Evolutionary conservation across 306 rosid genomes (phyloP).

Genomic region (Leucaena leucocephala): DNA sequence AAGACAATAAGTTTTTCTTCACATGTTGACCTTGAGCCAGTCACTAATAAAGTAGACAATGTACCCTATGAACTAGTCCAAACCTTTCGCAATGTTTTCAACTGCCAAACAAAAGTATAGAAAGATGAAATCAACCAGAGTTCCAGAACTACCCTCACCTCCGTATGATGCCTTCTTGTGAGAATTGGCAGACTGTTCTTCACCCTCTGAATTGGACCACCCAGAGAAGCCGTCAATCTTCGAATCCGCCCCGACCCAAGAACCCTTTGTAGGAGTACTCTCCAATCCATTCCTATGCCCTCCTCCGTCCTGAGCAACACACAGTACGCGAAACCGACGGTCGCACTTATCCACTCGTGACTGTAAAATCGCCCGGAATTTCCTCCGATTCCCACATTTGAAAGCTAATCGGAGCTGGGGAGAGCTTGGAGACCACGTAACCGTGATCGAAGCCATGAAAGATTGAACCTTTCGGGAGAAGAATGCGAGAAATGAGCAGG

Average conservation of each 20-base stretch:
- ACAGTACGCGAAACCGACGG: slow-evolving; percentile 51
- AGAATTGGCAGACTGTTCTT: slow-evolving; percentile 39
- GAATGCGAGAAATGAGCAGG: slow-evolving; percentile 2
- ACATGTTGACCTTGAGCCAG: not conserved
- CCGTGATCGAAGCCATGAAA: slow-evolving; percentile 59
- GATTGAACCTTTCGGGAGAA: not conserved
- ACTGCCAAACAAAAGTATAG: not conserved
- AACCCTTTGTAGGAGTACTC: slow-evolving; percentile 30
- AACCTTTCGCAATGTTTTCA: not conserved
- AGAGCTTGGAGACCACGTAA: slow-evolving; percentile 77
- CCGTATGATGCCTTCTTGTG: slow-evolving; percentile 52
- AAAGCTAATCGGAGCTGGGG: slow-evolving; percentile 86
- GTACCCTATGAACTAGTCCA: not conserved
- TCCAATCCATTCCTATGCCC: slow-evolving; percentile 31
- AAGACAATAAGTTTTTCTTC: not conserved
- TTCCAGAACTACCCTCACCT: slow-evolving; percentile 57
- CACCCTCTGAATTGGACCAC: slow-evolving; percentile 65
- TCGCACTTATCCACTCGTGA: slow-evolving; percentile 40
- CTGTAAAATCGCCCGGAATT: slow-evolving; percentile 47
- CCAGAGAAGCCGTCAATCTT: slow-evolving; percentile 68
- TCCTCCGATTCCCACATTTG: slow-evolving; percentile 43
- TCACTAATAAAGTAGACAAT: not conserved
- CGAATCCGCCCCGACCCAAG: slow-evolving; percentile 49
- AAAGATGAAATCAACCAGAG: not conserved
- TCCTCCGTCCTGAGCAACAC: slow-evolving; percentile 43